A percentile compares a stretch with the other conserved stretches of the same genome.
phyloP scores from a whole-genome alignment of 129 eudicot species.

The Daucus carota region DNA sequence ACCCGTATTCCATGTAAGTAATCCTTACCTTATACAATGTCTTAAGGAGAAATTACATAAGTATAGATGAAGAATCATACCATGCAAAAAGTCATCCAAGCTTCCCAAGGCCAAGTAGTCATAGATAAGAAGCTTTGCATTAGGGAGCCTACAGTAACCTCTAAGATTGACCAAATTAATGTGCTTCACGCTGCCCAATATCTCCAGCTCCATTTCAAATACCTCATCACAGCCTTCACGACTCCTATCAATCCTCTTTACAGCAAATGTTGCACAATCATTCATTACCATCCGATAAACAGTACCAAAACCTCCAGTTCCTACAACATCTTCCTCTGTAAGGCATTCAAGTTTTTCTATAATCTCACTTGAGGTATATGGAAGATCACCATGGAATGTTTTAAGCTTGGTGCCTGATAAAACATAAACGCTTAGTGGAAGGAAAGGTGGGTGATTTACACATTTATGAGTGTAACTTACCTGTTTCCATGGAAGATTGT shows the following conservation, averaged over 20 bases:
- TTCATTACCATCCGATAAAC: conserved; percentile 97
- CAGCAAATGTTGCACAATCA: conserved; percentile 96
- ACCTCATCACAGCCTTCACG: conserved; percentile 83
- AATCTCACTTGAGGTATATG: conserved; percentile 82
- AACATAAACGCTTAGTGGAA: neutral
- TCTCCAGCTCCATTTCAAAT: conserved; percentile 78
- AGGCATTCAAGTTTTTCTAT: conserved; percentile 89
- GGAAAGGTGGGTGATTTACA: neutral
- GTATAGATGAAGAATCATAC: conserved; percentile 26
- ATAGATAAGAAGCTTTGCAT: conserved; percentile 84
- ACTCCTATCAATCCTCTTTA: conserved; percentile 76
- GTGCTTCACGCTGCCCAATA: conserved; percentile 87
- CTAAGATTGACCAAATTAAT: conserved; percentile 85
- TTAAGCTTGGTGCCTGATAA: conserved; percentile 72
- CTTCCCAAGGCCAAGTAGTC: conserved; percentile 90
- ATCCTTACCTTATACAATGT: neutral
- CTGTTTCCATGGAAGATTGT: conserved; percentile 76
- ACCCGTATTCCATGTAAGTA: neutral
- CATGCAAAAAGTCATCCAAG: conserved; percentile 74
- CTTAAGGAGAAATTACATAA: neutral
- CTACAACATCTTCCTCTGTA: conserved; percentile 77
- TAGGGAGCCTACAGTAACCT: conserved; percentile 87
- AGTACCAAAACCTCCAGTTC: conserved; percentile 94
- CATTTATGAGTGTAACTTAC: conserved; percentile 16
- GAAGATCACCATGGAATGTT: conserved; percentile 96